A percentile compares a stretch with the other conserved stretches of the same genome.
phyloP scores from a whole-genome alignment of 2,329 filamentous ascomycete genomes.

The Colletotrichum orchidophilum region DNA sequence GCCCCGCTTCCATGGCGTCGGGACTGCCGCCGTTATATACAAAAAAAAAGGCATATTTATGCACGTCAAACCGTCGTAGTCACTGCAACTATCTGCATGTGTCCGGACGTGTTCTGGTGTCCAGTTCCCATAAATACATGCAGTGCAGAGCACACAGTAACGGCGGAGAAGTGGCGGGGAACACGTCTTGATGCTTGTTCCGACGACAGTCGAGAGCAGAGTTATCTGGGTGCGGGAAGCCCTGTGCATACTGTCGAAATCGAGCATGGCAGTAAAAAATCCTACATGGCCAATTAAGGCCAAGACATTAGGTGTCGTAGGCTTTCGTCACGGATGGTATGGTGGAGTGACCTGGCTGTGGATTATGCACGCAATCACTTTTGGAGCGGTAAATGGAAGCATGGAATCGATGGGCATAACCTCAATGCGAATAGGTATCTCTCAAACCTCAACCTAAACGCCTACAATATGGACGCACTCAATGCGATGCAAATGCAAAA shows the following conservation, averaged over 20 bases:
- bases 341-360: neutral
- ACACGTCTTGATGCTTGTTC: neutral
- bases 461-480: conserved; percentile 22
- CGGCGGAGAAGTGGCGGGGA: conserved; percentile 4
- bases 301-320: no score
- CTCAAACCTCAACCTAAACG: conserved; percentile 28
- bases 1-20: conserved; percentile 17
- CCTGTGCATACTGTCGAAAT: neutral
- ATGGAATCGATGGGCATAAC: neutral
- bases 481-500: conserved; percentile 14
- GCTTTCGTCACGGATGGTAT: no score
- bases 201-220: conserved; percentile 6
- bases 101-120: conserved; percentile 4
- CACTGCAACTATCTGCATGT: neutral
- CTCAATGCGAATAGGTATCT: conserved; percentile 24
- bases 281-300: no score
- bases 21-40: conserved; percentile 23
- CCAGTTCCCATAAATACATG: neutral
- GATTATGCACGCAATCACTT: neutral
- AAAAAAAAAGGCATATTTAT: neutral
- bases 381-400: no score
- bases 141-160: neutral
- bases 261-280: no score
- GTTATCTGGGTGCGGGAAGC: neutral
- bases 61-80: conserved; percentile 12